Evolutionary conservation across 345 rosid species (phyloP).

Genomic region (Physaria fendleri): DNA sequence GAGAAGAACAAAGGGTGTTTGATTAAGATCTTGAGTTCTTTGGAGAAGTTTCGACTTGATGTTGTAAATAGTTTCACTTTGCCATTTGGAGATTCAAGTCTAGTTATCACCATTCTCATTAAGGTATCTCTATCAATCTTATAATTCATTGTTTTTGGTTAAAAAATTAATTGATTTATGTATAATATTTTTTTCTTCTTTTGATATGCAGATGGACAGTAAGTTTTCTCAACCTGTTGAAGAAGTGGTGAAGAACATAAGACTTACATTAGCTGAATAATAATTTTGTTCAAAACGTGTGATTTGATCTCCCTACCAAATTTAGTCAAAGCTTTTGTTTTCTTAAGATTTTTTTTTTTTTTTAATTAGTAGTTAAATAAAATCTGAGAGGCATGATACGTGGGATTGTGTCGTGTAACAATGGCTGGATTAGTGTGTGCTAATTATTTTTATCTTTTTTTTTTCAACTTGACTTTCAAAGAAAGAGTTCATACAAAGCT

Average conservation of each 20-base stretch:
- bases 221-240: constrained; percentile 19
- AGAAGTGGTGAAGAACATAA: constrained; percentile 30
- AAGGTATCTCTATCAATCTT: constrained; percentile 35
- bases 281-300: no score
- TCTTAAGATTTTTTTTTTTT: no score
- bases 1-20: constrained; percentile 45
- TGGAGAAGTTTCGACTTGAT: constrained; percentile 48
- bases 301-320: no score
- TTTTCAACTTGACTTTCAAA: no score
- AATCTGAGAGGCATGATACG: no score
- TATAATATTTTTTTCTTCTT: no score
- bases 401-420: no score
- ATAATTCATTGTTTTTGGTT: not conserved
- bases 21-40: constrained; percentile 36
- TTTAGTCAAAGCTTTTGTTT: no score
- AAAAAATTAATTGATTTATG: not conserved
- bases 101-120: constrained; percentile 55
- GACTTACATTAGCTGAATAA: constrained; percentile 22
- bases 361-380: no score
- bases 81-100: constrained; percentile 56
- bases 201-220: constrained; percentile 21
- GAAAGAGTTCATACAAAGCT: no score
- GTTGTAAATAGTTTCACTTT: constrained; percentile 45
- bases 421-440: no score
- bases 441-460: no score